Percentiles rank a stretch among this genome's conserved stretches.
Conservation (phyloP, 176 grass and related monocot genomes). For the Areca catechu region DNA sequence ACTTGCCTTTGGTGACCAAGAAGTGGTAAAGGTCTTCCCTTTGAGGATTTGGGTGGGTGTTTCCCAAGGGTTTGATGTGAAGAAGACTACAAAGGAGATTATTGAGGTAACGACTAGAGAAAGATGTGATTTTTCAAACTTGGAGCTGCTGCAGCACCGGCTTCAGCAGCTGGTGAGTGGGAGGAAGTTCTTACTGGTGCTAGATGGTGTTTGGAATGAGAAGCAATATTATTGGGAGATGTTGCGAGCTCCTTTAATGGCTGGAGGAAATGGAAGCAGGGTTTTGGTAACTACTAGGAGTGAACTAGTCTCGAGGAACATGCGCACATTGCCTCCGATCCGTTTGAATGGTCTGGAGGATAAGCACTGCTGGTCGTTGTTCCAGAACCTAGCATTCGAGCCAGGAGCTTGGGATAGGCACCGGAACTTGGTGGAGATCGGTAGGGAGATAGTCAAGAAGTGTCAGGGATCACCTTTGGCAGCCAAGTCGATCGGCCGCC, state of each 20-base stretch:
- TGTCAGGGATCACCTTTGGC: conserved; percentile 59
- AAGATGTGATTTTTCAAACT: conserved; percentile 15
- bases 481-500: conserved; percentile 37
- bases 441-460: conserved; percentile 26
- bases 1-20: conserved; percentile 9
- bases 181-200: conserved; percentile 38
- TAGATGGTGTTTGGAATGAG: conserved; percentile 41
- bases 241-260: conserved; percentile 19
- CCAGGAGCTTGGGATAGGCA: not conserved
- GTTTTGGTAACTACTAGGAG: conserved; percentile 46
- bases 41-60: conserved; percentile 42
- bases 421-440: conserved; percentile 14
- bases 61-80: conserved; percentile 30
- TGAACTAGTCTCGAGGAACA: conserved; percentile 16
- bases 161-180: conserved; percentile 16
- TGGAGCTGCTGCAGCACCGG: conserved; percentile 29
- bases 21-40: conserved; percentile 12
- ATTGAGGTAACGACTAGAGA: conserved; percentile 19
- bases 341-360: conserved; percentile 21
- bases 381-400: conserved; percentile 10
- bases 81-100: conserved; percentile 28
- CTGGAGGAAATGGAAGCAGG: conserved; percentile 25
- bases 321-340: not conserved
- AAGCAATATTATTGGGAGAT: conserved; percentile 35
- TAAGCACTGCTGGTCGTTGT: conserved; percentile 30